Conservation (phyloP, 768 basidiomycete species). For the Neoboletus subvelutipes region DNA sequence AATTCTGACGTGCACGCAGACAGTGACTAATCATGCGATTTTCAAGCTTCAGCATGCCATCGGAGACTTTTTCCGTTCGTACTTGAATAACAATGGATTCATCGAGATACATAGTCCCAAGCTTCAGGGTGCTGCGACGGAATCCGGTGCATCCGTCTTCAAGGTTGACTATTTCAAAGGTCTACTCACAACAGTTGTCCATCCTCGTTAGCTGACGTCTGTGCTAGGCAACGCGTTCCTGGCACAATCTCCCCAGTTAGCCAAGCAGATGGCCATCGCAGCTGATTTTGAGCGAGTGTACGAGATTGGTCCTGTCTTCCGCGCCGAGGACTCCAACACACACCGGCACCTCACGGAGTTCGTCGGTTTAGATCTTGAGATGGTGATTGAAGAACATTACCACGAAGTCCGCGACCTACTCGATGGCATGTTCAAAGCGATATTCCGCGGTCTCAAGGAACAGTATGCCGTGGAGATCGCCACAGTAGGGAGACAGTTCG, state of each 20-base stretch:
- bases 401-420: slow-evolving; percentile 95
- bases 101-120: slow-evolving; percentile 98
- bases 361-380: slow-evolving; percentile 97
- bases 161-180: slow-evolving; percentile 98
- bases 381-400: slow-evolving; percentile 98
- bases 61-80: slow-evolving; percentile 82
- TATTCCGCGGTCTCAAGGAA: slow-evolving; percentile 82
- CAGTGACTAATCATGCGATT: slow-evolving; percentile 92
- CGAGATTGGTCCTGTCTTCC: slow-evolving; percentile 96
- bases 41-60: slow-evolving; percentile 92
- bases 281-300: slow-evolving; percentile 98
- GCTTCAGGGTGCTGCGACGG: slow-evolving; percentile 94
- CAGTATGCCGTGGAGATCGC: slow-evolving; percentile 82
- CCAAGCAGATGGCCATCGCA: slow-evolving; percentile 99
- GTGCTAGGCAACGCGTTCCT: slow-evolving; percentile 81
- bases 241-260: slow-evolving; percentile 95
- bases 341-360: slow-evolving; percentile 99
- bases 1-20: slow-evolving; percentile 46
- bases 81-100: slow-evolving; percentile 72
- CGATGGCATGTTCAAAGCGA: slow-evolving; percentile 79
- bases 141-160: slow-evolving; percentile 96
- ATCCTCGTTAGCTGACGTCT: not conserved
- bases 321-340: slow-evolving; percentile 96
- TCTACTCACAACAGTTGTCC: not conserved
- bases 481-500: slow-evolving; percentile 80